Conservation (phyloP, 768 basidiomycete genomes). For the Ephemerocybe angulata region DNA sequence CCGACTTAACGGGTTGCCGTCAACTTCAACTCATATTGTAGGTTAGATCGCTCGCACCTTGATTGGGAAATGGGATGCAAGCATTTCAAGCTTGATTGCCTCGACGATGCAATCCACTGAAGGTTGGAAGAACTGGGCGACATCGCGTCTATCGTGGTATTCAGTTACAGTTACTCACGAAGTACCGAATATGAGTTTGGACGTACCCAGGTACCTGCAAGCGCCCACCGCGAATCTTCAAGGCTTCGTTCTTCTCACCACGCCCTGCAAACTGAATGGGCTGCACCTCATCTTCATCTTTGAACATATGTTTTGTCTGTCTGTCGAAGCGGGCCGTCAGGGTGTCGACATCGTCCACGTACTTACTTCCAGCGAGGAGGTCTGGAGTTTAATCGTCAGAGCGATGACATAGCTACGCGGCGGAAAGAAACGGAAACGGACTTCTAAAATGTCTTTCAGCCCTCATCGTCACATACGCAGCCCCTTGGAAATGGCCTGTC, state of each 20-base stretch:
- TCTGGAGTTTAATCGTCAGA: not conserved
- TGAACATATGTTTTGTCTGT: slow-evolving; percentile 15
- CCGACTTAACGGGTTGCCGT: slow-evolving; percentile 20
- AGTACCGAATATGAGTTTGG: too few relatives aligned
- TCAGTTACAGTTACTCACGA: too few relatives aligned
- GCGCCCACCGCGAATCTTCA: slow-evolving; percentile 38
- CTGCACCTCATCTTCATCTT: slow-evolving; percentile 23
- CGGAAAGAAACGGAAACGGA: slow-evolving; percentile 12
- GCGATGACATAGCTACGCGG: too few relatives aligned
- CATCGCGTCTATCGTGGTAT: too few relatives aligned
- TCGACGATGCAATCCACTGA: slow-evolving; percentile 23
- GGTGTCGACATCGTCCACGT: slow-evolving; percentile 8
- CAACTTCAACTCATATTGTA: not conserved
- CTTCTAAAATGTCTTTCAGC: slow-evolving; percentile 33
- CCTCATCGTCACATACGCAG: too few relatives aligned
- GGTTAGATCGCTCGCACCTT: slow-evolving; percentile 4
- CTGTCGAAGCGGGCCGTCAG: slow-evolving; percentile 16
- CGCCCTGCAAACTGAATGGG: slow-evolving; percentile 39
- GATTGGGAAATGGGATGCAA: slow-evolving; percentile 11
- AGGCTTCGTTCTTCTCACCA: slow-evolving; percentile 32
- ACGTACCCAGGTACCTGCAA: slow-evolving; percentile 32
- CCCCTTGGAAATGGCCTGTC: slow-evolving; percentile 39
- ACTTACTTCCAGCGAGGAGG: slow-evolving; percentile 3
- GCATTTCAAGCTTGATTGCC: slow-evolving; percentile 16
- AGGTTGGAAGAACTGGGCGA: slow-evolving; percentile 23